A percentile compares a stretch with the other conserved stretches of the same genome.
phyloP scores from a whole-genome alignment of 202 grass and related monocot genomes.

The Setaria viridis region DNA sequence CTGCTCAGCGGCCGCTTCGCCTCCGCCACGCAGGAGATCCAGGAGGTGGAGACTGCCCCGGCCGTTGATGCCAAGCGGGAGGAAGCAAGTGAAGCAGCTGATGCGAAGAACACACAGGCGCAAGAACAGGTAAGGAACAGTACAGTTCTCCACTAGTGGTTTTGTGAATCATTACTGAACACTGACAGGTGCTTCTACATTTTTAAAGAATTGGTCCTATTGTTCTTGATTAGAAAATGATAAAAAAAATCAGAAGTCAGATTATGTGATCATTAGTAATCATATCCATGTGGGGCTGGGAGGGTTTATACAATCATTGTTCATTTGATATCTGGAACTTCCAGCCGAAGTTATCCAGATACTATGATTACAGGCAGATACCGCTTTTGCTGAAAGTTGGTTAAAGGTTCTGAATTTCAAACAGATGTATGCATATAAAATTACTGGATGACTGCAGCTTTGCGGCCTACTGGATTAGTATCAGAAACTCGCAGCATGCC shows the following conservation, averaged over 20 bases:
- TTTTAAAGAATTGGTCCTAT: conserved; percentile 5
- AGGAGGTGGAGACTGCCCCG: conserved; percentile 38
- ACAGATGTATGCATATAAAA: not conserved
- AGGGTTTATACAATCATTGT: conserved; percentile 19
- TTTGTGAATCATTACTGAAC: conserved; percentile 12
- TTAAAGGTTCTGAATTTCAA: conserved; percentile 5
- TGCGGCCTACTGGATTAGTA: not conserved
- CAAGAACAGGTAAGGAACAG: conserved; percentile 53
- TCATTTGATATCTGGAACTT: conserved; percentile 34
- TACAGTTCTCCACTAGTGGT: not conserved
- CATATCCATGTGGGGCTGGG: not conserved
- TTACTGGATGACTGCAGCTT: not conserved
- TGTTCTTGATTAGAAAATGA: not conserved
- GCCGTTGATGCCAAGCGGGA: conserved; percentile 33
- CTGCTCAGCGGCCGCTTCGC: conserved; percentile 46
- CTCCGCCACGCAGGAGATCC: conserved; percentile 47
- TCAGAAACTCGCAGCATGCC: not conserved
- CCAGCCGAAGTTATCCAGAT: conserved; percentile 33
- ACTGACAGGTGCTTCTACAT: conserved; percentile 1
- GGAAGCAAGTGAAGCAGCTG: conserved; percentile 35
- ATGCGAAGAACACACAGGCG: conserved; percentile 25
- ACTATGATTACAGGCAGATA: conserved; percentile 38
- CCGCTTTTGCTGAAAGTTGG: conserved; percentile 19
- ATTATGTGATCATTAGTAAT: conserved; percentile 38
- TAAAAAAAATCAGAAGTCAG: not conserved